phyloP scores from a whole-genome alignment of 805 yeast genomes.

The Hanseniaspora thailandica region DNA sequence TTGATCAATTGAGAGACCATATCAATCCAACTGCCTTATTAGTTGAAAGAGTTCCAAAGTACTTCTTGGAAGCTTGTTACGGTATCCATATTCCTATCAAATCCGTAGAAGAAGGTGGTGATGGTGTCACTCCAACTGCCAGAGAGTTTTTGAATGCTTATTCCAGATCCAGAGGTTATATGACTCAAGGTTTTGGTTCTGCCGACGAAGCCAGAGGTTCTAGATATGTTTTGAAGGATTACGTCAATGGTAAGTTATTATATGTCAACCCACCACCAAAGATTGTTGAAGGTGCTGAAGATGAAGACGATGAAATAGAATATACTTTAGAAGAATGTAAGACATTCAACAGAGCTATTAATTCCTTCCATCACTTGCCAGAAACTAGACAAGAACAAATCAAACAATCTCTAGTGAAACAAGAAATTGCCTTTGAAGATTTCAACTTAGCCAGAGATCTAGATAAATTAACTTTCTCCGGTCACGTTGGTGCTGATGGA shows the following conservation, averaged over 20 bases:
- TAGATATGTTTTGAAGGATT: conserved; percentile 83
- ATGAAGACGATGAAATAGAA: conserved; percentile 40
- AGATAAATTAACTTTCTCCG: conserved; percentile 62
- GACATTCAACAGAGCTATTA: conserved; percentile 65
- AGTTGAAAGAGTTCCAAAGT: conserved; percentile 79
- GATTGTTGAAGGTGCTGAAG: conserved; percentile 17
- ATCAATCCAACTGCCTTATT: conserved; percentile 81
- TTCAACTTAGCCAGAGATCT: conserved; percentile 62
- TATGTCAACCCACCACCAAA: conserved; percentile 84
- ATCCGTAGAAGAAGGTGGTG: conserved; percentile 76
- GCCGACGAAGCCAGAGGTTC: conserved; percentile 96
- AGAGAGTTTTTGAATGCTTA: conserved; percentile 81
- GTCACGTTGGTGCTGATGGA: conserved; percentile 50
- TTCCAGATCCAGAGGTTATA: conserved; percentile 92
- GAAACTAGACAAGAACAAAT: conserved; percentile 65
- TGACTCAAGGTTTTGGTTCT: conserved; percentile 93
- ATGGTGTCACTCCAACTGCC: conserved; percentile 69
- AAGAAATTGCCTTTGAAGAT: conserved; percentile 37
- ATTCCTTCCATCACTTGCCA: conserved; percentile 53
- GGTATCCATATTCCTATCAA: conserved; percentile 79
- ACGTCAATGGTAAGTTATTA: conserved; percentile 80
- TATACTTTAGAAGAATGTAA: conserved; percentile 41
- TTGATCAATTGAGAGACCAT: conserved; percentile 87
- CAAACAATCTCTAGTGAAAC: conserved; percentile 45
- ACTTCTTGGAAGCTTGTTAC: conserved; percentile 76